These are phyloP conservation scores for Pseudoneurospora amorphoporcata DNA, from an alignment of 495 filamentous ascomycete species.

Conservation along the genomic window DNA sequence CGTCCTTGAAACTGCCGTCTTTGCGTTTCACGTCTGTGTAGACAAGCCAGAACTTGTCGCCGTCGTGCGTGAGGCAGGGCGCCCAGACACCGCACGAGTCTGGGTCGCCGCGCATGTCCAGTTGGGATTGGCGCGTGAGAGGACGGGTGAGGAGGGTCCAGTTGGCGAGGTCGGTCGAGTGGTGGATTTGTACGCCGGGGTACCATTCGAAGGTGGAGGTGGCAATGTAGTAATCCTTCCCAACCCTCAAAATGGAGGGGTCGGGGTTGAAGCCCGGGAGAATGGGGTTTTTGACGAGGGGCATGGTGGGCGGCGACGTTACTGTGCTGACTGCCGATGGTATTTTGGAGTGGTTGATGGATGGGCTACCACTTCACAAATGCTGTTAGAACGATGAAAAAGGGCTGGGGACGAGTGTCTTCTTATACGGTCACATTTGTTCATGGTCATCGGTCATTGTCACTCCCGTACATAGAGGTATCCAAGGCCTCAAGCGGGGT, in stretches of 20 bases:
- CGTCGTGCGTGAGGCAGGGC: slow-evolving; percentile 49
- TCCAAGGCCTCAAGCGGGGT: not conserved
- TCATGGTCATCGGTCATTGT: not conserved
- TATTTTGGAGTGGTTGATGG: not conserved
- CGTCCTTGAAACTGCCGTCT: slow-evolving; percentile 45
- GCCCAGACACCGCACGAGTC: slow-evolving; percentile 55
- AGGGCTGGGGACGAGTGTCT: not conserved
- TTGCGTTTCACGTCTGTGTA: slow-evolving; percentile 49
- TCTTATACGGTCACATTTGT: not conserved
- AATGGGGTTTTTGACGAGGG: slow-evolving; percentile 45
- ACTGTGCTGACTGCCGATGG: not conserved
- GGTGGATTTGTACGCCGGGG: slow-evolving; percentile 49
- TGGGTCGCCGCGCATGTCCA: slow-evolving; percentile 50
- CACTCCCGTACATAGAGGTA: too few relatives aligned
- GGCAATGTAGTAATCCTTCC: slow-evolving; percentile 50
- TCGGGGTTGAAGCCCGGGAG: slow-evolving; percentile 55
- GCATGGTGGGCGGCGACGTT: slow-evolving; percentile 22
- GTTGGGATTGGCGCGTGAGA: slow-evolving; percentile 46
- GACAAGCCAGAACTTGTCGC: slow-evolving; percentile 46
- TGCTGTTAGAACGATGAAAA: not conserved
- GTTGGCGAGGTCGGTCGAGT: slow-evolving; percentile 46
- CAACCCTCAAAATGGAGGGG: slow-evolving; percentile 48
- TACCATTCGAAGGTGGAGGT: slow-evolving; percentile 56
- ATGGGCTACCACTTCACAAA: not conserved
- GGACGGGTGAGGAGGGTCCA: slow-evolving; percentile 50